Base-by-base conservation (phyloP, 2,329 filamentous ascomycete species). In the Arachnomyces sp. region DNA sequence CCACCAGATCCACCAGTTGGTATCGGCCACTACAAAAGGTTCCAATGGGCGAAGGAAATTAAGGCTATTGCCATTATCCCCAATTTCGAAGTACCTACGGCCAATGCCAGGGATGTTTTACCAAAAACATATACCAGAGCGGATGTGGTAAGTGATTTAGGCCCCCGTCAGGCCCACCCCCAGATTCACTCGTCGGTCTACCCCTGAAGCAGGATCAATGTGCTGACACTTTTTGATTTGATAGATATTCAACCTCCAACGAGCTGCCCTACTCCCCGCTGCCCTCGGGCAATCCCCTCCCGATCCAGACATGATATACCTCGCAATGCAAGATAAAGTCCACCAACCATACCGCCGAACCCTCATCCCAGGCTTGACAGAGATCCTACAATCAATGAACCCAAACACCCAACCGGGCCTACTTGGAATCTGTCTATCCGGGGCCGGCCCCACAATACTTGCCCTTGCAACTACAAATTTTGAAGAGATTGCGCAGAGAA, bases 261-360 rank as follows among this genome's bases (percentile, higher is more conserved):
- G 92, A 49, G 86, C 94, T 61, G 89, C 90, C 2, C 75, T 98
- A 36, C 76, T 98, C 9, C 89, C 90, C 25, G 86, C 88, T 8
- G 89, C 89, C 1, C 74, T 98, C 34, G 88, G 89, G 48, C 82
- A 87, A 60, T 90, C 84, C 6, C 90, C 92, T 7, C 90, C 89
- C 2, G 84, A 95, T 58, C 82, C 92, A 15, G 82, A 93, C 54
- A 82, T 94, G 64, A 98, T 98, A 61, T 93, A 93, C 68, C 80
- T 93, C 35, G 90, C 89, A 34, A 98, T 98, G 92, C 92, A 96
- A 67, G 92, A 98, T 70, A 94, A 89, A 66, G 79, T 98, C 45
- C 92, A 98, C 68, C 92, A 98, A 65, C 92, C 88, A 32, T 96
- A 98, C 70, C 82, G 92, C 39, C 82, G 92, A 65, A 82, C 77